A percentile compares a stretch with the other conserved stretches of the same genome.
phyloP scores from a whole-genome alignment of 106 monocot species.

The Ottelia alismoides region DNA sequence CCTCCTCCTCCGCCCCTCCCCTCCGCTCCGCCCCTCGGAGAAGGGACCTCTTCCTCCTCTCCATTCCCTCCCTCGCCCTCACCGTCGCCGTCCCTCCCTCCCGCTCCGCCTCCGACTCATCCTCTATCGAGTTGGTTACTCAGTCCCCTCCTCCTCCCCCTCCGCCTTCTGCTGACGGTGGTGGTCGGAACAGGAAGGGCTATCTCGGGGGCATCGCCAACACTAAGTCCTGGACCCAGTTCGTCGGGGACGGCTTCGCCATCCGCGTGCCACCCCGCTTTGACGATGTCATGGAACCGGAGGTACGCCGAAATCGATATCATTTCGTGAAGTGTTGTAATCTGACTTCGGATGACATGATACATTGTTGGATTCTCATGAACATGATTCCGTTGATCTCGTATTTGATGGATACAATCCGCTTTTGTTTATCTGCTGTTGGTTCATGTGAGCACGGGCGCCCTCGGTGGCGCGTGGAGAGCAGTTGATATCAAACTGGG shows the following conservation, averaged over 20 bases:
- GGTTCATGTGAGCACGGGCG: too few relatives aligned
- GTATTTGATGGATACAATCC: too few relatives aligned
- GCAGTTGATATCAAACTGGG: too few relatives aligned
- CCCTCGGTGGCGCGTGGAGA: too few relatives aligned
- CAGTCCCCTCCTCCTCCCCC: neutral
- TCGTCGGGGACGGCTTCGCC: conserved; percentile 76
- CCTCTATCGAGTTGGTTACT: neutral
- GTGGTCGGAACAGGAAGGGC: too few relatives aligned
- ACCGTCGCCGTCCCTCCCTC: conserved; percentile 1
- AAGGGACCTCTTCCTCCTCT: conserved; percentile 16
- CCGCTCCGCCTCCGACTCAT: conserved; percentile 6
- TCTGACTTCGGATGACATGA: neutral
- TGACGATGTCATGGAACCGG: conserved; percentile 78
- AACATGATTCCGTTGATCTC: too few relatives aligned
- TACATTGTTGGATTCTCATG: too few relatives aligned
- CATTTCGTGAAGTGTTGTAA: too few relatives aligned
- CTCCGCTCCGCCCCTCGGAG: conserved; percentile 10
- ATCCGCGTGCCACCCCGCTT: conserved; percentile 77
- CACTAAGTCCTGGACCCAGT: conserved; percentile 80
- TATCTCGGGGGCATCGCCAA: conserved; percentile 39
- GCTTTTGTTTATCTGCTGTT: too few relatives aligned
- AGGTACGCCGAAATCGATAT: too few relatives aligned
- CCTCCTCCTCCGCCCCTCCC: neutral
- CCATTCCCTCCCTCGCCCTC: conserved; percentile 11
- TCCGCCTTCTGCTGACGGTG: too few relatives aligned